Percentiles rank a stretch among this genome's conserved stretches.
These are phyloP conservation scores for Leishmania aethiopica DNA, from an alignment of 208 protist genomes.

Conservation along the genomic window DNA sequence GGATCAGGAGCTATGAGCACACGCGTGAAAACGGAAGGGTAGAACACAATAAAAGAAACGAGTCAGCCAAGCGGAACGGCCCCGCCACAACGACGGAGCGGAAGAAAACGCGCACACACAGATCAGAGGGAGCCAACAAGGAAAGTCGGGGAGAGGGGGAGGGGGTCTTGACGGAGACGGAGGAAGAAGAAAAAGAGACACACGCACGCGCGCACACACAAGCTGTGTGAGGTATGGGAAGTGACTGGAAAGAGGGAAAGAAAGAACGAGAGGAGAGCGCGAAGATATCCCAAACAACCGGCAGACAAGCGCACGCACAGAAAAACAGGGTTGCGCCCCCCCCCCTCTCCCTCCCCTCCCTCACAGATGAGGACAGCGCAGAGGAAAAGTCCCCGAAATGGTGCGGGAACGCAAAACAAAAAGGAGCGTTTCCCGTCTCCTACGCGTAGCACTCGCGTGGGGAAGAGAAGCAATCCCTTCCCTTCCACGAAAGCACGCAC, in stretches of 20 bases:
- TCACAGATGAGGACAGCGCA: background rate
- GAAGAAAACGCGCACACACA: background rate
- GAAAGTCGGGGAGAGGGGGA: background rate
- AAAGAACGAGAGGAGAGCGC: background rate
- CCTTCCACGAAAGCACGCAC: background rate
- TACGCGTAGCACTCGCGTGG: background rate
- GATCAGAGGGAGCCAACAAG: background rate
- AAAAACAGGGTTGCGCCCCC: background rate
- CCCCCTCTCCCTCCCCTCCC: too few species aligned
- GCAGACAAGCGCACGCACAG: background rate
- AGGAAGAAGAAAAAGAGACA: background rate
- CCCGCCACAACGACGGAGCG: background rate
- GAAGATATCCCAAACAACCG: background rate
- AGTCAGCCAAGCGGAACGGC: background rate
- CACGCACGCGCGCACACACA: slow-evolving; percentile 5
- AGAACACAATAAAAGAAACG: slow-evolving; percentile 5
- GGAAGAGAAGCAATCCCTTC: background rate
- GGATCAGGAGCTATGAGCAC: background rate
- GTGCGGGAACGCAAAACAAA: background rate
- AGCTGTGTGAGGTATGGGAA: background rate
- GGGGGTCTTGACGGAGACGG: too few species aligned
- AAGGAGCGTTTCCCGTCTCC: background rate
- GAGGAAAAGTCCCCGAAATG: background rate
- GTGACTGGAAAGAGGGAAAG: background rate
- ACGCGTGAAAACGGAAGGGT: background rate